Base-by-base conservation (phyloP, 257 asterid genomes). In the Penstemon eatonii region DNA sequence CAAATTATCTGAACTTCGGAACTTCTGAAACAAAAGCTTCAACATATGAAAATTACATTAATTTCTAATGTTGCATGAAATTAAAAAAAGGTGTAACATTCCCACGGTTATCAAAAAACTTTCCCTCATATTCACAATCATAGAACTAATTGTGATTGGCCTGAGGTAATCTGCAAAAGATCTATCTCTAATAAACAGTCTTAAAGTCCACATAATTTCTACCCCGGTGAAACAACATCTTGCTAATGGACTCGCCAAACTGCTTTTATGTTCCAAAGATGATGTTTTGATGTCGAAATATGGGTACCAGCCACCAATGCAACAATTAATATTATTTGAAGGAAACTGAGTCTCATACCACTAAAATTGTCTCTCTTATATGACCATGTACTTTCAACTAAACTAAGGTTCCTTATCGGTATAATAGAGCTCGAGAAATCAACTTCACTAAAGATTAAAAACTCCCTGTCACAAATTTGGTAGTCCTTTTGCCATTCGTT, bases 21-120 rank as follows among this genome's bases (percentile, higher is more conserved):
- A 13, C 57, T 53, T 49, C 40, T 53, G 6, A 60, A 42, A 38
- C 5, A 52, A 47, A 15, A 60, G 7, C 12, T 25, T 25, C 33
- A 25, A 25, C 37, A 41, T 57, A 56, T 4, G 44, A 49, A 56
- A 45, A 61, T 41, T 54, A 72, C 61, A 72, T 53, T n/a, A 38
- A 65, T 7, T 56, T 47, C 44, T 13, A 64, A 25, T 54, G 46
- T 11, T 11, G 46, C 65, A 5, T 52, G 58, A 68, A 44, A 68
- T 38, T n/a, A 44, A 45, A 42, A 15, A 63, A 55, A 36, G 54
- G 47, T 11, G 38, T 12, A 65, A 40, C 13, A 42, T 44, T 0
- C n/a, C n/a, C 65, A n/a, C 2, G 46, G 65, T 33, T 33, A 61
- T 33, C 46, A 25, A 57, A 5, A 49, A 11, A 36, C 11, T 49